Evolutionary conservation across 2,329 filamentous ascomycete species (phyloP).

Genomic region (Cucurbitaria berberidis): DNA sequence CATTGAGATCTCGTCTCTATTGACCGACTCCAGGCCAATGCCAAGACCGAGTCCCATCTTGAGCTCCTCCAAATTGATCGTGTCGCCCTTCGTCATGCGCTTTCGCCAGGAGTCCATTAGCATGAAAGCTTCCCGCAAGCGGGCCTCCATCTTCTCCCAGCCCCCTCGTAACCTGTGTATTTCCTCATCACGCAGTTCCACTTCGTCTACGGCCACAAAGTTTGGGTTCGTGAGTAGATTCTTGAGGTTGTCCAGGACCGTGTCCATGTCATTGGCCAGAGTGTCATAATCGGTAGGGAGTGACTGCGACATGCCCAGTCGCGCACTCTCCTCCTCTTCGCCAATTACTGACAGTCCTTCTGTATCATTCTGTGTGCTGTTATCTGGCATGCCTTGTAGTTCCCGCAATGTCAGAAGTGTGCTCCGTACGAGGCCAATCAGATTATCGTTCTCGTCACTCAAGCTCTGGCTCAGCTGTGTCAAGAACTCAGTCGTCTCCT

Average conservation of each 20-base stretch:
- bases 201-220: slow-evolving; percentile 93
- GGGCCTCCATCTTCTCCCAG: slow-evolving; percentile 90
- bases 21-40: slow-evolving; percentile 50
- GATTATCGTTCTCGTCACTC: slow-evolving; percentile 88
- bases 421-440: slow-evolving; percentile 73
- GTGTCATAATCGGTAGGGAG: slow-evolving; percentile 69
- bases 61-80: slow-evolving; percentile 66
- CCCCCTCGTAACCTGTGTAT: slow-evolving; percentile 82
- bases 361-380: slow-evolving; percentile 30
- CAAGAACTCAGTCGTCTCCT: slow-evolving; percentile 90
- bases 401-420: slow-evolving; percentile 75
- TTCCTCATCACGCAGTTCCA: slow-evolving; percentile 89
- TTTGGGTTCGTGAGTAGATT: slow-evolving; percentile 91
- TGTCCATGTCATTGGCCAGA: slow-evolving; percentile 74
- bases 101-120: slow-evolving; percentile 93
- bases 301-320: slow-evolving; percentile 49
- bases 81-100: slow-evolving; percentile 73
- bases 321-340: slow-evolving; percentile 41
- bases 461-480: slow-evolving; percentile 81
- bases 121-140: slow-evolving; percentile 87
- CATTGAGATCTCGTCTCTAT: slow-evolving; percentile 38
- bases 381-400: slow-evolving; percentile 60
- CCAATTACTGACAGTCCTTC: slow-evolving; percentile 35
- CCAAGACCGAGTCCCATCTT: slow-evolving; percentile 69
- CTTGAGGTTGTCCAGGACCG: slow-evolving; percentile 79